phyloP scores from a whole-genome alignment of 768 basidiomycete genomes.

The Pleurotus pulmonarius region DNA sequence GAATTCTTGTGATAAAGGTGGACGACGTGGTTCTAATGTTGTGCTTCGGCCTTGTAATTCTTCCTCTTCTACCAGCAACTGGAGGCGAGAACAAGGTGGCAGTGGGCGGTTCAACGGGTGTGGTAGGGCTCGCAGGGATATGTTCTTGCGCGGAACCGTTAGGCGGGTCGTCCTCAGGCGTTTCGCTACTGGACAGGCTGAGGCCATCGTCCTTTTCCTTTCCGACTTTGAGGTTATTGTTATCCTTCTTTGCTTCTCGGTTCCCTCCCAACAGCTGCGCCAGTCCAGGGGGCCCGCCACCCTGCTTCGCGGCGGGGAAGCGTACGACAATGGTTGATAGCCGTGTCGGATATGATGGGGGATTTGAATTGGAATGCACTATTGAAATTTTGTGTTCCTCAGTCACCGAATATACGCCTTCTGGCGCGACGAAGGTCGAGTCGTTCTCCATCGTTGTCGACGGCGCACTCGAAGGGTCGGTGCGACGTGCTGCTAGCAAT shows the following conservation, averaged over 20 bases:
- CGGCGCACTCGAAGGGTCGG: slow-evolving; percentile 5
- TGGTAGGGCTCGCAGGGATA: slow-evolving; percentile 29
- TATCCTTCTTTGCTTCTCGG: slow-evolving; percentile 63
- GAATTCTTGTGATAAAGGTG: slow-evolving; percentile 86
- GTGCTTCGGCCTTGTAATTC: slow-evolving; percentile 73
- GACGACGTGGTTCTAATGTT: slow-evolving; percentile 90
- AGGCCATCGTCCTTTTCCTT: slow-evolving; percentile 54
- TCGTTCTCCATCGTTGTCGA: slow-evolving; percentile 69
- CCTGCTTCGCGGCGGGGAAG: slow-evolving; percentile 55
- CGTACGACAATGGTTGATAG: slow-evolving; percentile 60
- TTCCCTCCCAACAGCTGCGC: slow-evolving; percentile 66
- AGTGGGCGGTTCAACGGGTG: slow-evolving; percentile 29
- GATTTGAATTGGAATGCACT: slow-evolving; percentile 35
- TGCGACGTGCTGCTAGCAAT: background rate
- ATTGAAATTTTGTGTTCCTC: slow-evolving; percentile 76
- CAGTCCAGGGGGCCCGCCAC: slow-evolving; percentile 51
- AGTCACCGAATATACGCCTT: slow-evolving; percentile 85
- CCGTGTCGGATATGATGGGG: slow-evolving; percentile 50
- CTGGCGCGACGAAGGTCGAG: slow-evolving; percentile 81
- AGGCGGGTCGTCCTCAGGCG: slow-evolving; percentile 55
- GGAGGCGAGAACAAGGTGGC: slow-evolving; percentile 62
- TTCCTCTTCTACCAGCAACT: slow-evolving; percentile 60
- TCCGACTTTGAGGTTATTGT: slow-evolving; percentile 18
- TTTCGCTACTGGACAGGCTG: slow-evolving; percentile 82
- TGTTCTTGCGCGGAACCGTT: slow-evolving; percentile 38